Evolutionary conservation across 305 asterid species (phyloP).

Genomic region (Fraxinus sp.): DNA sequence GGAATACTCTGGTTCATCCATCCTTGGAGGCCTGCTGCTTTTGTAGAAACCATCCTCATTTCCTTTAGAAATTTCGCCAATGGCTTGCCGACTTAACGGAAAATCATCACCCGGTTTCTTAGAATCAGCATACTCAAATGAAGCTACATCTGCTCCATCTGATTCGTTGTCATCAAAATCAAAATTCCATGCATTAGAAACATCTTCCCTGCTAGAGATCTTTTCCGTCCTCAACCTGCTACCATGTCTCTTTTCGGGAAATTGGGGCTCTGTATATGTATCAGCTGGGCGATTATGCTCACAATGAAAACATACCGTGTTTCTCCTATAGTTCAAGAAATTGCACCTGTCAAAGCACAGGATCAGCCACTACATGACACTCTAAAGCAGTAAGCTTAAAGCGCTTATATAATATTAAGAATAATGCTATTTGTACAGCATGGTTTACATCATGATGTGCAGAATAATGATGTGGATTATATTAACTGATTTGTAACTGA

Average conservation of each 20-base stretch:
- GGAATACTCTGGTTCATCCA: slow-evolving; percentile 41
- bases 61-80: slow-evolving; percentile 38
- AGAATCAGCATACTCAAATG: slow-evolving; percentile 91
- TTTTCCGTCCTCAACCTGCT: slow-evolving; percentile 46
- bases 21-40: slow-evolving; percentile 40
- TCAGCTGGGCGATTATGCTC: slow-evolving; percentile 92
- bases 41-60: slow-evolving; percentile 40
- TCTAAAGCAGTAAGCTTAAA: slow-evolving; percentile 17
- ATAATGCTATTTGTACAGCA: no score
- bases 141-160: slow-evolving; percentile 96
- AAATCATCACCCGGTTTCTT: slow-evolving; percentile 47
- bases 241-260: slow-evolving; percentile 47
- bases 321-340: slow-evolving; percentile 92
- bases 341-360: slow-evolving; percentile 69
- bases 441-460: no score
- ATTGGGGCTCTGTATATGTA: slow-evolving; percentile 55
- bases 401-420: neutral
- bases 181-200: slow-evolving; percentile 89
- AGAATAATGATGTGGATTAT: no score
- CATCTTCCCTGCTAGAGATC: slow-evolving; percentile 41
- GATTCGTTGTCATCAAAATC: slow-evolving; percentile 96
- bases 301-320: slow-evolving; percentile 87
- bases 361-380: slow-evolving; percentile 21
- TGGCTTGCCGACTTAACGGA: slow-evolving; percentile 35
- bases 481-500: no score